phyloP scores from a whole-genome alignment of 2,329 filamentous ascomycete genomes.

The Colletotrichum tanaceti region DNA sequence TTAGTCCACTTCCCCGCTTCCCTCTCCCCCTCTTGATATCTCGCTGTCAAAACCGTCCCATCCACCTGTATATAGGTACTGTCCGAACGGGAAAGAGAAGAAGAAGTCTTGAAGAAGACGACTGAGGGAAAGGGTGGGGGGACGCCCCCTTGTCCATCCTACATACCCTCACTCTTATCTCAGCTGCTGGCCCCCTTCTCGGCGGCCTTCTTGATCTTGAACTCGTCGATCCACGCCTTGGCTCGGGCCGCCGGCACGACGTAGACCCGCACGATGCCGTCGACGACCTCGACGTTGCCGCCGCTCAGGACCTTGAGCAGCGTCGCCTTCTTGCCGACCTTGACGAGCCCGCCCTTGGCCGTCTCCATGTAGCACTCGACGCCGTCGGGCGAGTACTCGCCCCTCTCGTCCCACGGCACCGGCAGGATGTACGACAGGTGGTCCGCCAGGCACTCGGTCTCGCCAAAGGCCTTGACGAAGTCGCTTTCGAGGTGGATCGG shows the following conservation, averaged over 20 bases:
- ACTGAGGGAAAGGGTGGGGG: too few relatives aligned
- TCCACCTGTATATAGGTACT: too few relatives aligned
- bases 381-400: conserved; percentile 71
- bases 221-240: conserved; percentile 82
- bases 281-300: conserved; percentile 87
- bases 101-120: too few relatives aligned
- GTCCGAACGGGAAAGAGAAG: too few relatives aligned
- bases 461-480: conserved; percentile 88
- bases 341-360: conserved; percentile 79
- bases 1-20: too few relatives aligned
- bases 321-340: conserved; percentile 86
- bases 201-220: conserved; percentile 78
- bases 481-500: conserved; percentile 85
- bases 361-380: conserved; percentile 96
- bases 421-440: conserved; percentile 90
- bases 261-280: conserved; percentile 85
- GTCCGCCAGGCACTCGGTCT: conserved; percentile 78
- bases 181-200: conserved; percentile 51
- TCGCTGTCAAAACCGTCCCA: neutral
- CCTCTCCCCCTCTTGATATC: neutral
- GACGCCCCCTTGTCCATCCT: neutral
- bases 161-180: neutral
- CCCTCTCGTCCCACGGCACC: conserved; percentile 81
- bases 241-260: conserved; percentile 80
- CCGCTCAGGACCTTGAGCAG: conserved; percentile 79